phyloP scores from a whole-genome alignment of 2,329 filamentous ascomycete species.

The Fusarium begoniae region DNA sequence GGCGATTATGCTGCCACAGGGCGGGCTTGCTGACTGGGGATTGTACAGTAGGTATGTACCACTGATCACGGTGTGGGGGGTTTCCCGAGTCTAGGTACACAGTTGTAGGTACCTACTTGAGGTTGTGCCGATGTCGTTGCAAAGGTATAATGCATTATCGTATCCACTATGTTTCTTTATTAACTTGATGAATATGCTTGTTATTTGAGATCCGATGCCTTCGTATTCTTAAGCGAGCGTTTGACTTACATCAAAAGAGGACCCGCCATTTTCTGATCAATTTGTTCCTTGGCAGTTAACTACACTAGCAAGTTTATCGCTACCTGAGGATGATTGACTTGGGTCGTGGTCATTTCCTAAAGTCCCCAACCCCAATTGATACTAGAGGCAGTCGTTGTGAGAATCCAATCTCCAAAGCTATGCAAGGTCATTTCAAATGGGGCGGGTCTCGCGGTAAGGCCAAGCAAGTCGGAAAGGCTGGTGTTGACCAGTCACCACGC shows the following conservation, averaged over 20 bases:
- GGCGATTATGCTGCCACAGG: not conserved
- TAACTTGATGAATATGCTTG: not conserved
- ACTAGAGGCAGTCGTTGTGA: constrained; percentile 27
- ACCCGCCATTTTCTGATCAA: not conserved
- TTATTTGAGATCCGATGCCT: not conserved
- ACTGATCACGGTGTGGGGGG: constrained; percentile 3
- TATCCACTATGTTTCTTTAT: constrained; percentile 7
- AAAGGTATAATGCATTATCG: not conserved
- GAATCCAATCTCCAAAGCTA: constrained; percentile 36
- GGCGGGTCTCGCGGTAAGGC: constrained; percentile 34
- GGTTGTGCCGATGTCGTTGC: not conserved
- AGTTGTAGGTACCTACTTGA: not conserved
- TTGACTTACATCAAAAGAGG: not conserved
- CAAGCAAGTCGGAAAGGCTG: constrained; percentile 20
- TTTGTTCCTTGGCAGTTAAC: not conserved
- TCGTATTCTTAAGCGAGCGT: constrained; percentile 3
- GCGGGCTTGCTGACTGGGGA: not conserved
- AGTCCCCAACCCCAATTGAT: constrained; percentile 11
- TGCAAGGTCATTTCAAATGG: constrained; percentile 35
- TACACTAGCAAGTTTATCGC: not conserved
- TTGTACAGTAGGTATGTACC: constrained; percentile 1
- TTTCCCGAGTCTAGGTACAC: not conserved
- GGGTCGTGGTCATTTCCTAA: constrained; percentile 33
- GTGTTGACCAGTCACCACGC: constrained; percentile 29
- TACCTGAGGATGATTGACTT: constrained; percentile 7